phyloP scores from a whole-genome alignment of 2,329 filamentous ascomycete genomes.

The Pseudogymnoascus sp. region DNA sequence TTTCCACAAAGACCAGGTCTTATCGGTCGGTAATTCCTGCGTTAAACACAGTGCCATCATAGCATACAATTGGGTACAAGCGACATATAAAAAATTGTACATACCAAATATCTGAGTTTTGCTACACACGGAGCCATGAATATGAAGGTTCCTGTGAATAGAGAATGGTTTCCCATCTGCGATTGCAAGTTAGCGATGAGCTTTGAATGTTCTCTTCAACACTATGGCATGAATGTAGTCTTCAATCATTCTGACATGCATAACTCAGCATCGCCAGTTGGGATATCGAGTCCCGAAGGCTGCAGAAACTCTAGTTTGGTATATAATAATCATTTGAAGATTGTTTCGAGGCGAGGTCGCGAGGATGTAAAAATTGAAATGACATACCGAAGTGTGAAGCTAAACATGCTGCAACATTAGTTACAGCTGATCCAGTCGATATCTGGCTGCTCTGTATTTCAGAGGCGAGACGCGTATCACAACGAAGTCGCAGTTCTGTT shows the following conservation, averaged over 20 bases:
- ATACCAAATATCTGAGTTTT: background rate
- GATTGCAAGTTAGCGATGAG: background rate
- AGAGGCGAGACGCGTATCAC: background rate
- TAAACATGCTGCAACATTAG: background rate
- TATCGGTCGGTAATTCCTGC: conserved; percentile 75
- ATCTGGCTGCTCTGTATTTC: background rate
- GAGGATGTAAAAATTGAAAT: background rate
- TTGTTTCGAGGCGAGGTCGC: background rate
- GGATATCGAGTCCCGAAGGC: conserved; percentile 9
- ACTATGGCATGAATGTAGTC: background rate
- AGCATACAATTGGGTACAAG: background rate
- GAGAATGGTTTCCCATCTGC: background rate
- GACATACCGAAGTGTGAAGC: conserved; percentile 1
- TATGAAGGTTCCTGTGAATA: background rate
- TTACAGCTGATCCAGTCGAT: background rate
- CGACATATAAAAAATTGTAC: background rate
- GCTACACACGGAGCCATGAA: background rate
- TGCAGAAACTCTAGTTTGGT: conserved; percentile 10
- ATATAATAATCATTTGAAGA: conserved; percentile 10
- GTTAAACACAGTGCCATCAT: conserved; percentile 9
- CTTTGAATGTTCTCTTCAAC: background rate
- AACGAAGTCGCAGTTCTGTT: background rate
- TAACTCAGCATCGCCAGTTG: conserved; percentile 9
- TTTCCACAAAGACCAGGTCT: conserved; percentile 63
- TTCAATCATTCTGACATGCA: conserved; percentile 10